Conservation (phyloP, 2,329 filamentous ascomycete genomes). For the Clonostachys solani region DNA sequence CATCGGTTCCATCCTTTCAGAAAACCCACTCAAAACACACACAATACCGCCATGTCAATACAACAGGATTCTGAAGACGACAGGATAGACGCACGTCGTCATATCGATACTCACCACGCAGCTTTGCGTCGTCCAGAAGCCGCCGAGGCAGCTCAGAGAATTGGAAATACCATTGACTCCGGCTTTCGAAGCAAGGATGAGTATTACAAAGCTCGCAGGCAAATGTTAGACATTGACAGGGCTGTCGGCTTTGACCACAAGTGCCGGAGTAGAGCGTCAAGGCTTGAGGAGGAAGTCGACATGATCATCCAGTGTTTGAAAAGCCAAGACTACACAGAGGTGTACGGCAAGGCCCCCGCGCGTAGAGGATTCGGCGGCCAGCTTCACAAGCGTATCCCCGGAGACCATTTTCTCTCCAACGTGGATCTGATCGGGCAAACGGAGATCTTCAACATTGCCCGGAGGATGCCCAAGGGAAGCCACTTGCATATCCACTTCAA, state of each 20-base stretch:
- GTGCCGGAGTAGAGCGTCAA: conserved; percentile 22
- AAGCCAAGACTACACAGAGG: conserved; percentile 20
- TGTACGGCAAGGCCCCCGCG: conserved; percentile 26
- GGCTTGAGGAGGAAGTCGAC: conserved; percentile 30
- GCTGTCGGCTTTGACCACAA: conserved; percentile 33
- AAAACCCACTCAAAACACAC: background rate
- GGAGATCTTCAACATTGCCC: conserved; percentile 50
- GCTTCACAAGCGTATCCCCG: conserved; percentile 36
- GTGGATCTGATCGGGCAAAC: conserved; percentile 49
- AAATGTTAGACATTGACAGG: conserved; percentile 23
- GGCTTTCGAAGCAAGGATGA: conserved; percentile 9
- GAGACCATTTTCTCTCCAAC: conserved; percentile 57
- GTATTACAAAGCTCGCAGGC: conserved; percentile 23
- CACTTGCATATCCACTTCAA: conserved; percentile 78
- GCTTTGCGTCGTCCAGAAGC: conserved; percentile 4
- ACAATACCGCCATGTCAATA: background rate
- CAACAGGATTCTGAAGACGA: conserved; percentile 4
- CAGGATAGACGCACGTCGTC: conserved; percentile 11
- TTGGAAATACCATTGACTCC: background rate
- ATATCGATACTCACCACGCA: conserved; percentile 17
- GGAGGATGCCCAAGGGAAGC: conserved; percentile 63
- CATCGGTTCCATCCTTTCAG: background rate
- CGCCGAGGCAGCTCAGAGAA: background rate
- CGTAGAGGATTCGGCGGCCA: conserved; percentile 35
- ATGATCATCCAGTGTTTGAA: conserved; percentile 31